Percentiles rank a stretch among this genome's conserved stretches.
These are phyloP conservation scores for Physcomitrellopsis africana DNA, from an alignment of 225 moss, liverwort and hornwort genomes.

Conservation along the genomic window DNA sequence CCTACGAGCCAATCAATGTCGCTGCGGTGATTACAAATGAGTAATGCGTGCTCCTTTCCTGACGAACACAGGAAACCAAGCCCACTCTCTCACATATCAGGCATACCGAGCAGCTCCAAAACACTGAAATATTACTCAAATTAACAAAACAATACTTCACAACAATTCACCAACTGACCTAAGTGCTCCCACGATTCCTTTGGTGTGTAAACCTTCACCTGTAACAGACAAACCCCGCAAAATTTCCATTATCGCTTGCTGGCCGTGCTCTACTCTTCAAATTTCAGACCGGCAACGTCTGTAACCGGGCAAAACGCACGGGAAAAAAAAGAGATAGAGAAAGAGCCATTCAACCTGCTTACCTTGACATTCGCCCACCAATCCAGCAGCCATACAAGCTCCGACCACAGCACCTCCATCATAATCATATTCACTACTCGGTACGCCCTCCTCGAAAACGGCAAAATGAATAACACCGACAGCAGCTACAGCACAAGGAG, in stretches of 20 bases:
- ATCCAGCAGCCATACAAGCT: constrained; percentile 93
- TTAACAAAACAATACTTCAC: not conserved
- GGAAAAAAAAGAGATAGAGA: not conserved
- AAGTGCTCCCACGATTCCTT: constrained; percentile 58
- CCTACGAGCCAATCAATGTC: constrained; percentile 99
- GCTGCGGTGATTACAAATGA: constrained; percentile 89
- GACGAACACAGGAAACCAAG: constrained; percentile 19
- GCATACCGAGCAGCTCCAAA: not conserved
- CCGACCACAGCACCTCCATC: constrained; percentile 89
- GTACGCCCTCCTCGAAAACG: constrained; percentile 78
- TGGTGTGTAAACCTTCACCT: constrained; percentile 76
- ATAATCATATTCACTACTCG: constrained; percentile 78
- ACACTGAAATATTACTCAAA: not conserved
- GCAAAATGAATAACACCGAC: constrained; percentile 66
- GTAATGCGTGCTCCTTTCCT: constrained; percentile 94
- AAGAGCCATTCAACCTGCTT: not conserved
- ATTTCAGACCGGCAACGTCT: not conserved
- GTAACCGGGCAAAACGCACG: not conserved
- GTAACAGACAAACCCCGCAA: constrained; percentile 23
- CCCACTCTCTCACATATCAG: not conserved
- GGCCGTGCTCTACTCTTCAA: not conserved
- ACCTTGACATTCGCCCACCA: constrained; percentile 97
- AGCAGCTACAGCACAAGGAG: constrained; percentile 54
- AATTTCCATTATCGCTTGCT: not conserved
- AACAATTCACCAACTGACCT: constrained; percentile 52